phyloP scores from a whole-genome alignment of 2,329 filamentous ascomycete genomes.

The Delphinella strobiligena region DNA sequence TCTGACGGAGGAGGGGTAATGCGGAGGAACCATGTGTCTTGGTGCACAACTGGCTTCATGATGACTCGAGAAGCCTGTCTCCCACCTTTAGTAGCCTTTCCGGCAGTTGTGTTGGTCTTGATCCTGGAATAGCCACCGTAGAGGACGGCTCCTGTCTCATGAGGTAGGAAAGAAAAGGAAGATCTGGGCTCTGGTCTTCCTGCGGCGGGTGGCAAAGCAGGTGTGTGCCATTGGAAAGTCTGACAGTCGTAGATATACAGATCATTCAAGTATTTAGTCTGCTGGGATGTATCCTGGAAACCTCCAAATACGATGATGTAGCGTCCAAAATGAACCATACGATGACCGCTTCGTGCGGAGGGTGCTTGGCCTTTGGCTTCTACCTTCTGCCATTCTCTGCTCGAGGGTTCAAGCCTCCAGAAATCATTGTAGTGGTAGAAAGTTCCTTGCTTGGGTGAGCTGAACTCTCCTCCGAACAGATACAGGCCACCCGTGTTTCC shows the following conservation, averaged over 20 bases:
- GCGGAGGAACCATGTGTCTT: conserved; percentile 87
- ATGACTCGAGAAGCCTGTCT: conserved; percentile 55
- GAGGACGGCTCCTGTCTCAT: conserved; percentile 78
- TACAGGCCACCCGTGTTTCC: conserved; percentile 79
- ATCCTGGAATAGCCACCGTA: conserved; percentile 91
- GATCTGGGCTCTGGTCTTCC: conserved; percentile 84
- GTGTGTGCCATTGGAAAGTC: conserved; percentile 73
- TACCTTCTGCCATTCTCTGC: conserved; percentile 81
- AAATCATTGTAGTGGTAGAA: conserved; percentile 99
- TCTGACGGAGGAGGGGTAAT: conserved; percentile 62
- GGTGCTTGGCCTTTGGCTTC: conserved; percentile 71
- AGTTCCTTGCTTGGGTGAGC: conserved; percentile 89
- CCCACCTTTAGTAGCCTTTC: conserved; percentile 52
- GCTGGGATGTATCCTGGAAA: conserved; percentile 92
- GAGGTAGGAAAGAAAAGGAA: conserved; percentile 82
- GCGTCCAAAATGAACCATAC: conserved; percentile 95
- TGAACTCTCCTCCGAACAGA: conserved; percentile 93
- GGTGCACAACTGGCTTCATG: conserved; percentile 77
- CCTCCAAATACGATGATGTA: conserved; percentile 93
- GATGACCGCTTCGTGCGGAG: conserved; percentile 66
- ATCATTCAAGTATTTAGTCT: conserved; percentile 87
- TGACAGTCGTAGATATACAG: conserved; percentile 92
- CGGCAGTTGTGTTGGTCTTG: conserved; percentile 51
- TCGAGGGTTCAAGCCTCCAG: conserved; percentile 76
- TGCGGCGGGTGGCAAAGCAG: conserved; percentile 61